These are phyloP conservation scores for Penicillium griseofulvum DNA, from an alignment of 2,329 filamentous ascomycete genomes.

Conservation along the genomic window DNA sequence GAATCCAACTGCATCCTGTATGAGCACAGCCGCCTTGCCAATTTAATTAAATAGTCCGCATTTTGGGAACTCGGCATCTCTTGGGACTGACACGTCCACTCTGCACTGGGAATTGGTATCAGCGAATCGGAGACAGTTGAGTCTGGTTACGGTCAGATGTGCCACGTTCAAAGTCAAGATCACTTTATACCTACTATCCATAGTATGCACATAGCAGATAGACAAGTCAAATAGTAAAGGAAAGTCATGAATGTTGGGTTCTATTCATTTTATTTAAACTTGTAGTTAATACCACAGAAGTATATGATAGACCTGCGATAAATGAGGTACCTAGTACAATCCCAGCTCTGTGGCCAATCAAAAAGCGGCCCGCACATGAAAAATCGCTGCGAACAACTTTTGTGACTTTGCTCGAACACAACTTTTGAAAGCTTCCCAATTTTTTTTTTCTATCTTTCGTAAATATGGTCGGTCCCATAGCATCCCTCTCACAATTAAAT, in stretches of 20 bases:
- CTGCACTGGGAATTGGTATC: neutral
- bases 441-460: neutral
- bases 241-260: no score
- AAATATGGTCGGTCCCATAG: slow-evolving; percentile 38
- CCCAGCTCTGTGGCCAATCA: slow-evolving; percentile 16
- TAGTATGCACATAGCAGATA: neutral
- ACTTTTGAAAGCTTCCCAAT: neutral
- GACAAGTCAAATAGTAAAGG: no score
- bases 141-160: neutral
- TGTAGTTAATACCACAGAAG: neutral
- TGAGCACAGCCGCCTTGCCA: slow-evolving; percentile 13
- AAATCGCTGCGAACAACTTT: slow-evolving; percentile 12
- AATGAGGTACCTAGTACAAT: slow-evolving; percentile 1
- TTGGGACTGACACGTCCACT: slow-evolving; percentile 9
- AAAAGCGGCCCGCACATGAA: slow-evolving; percentile 17
- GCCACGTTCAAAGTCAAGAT: neutral
- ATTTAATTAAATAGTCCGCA: slow-evolving; percentile 6
- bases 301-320: neutral
- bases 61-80: slow-evolving; percentile 17
- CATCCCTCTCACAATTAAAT: slow-evolving; percentile 33
- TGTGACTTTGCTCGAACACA: neutral
- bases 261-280: no score
- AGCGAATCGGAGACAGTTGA: neutral
- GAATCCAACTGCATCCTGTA: slow-evolving; percentile 12
- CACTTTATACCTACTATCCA: neutral